Evolutionary conservation across 2,329 filamentous ascomycete genomes (phyloP).

Genomic region (Cadophora gregata): DNA sequence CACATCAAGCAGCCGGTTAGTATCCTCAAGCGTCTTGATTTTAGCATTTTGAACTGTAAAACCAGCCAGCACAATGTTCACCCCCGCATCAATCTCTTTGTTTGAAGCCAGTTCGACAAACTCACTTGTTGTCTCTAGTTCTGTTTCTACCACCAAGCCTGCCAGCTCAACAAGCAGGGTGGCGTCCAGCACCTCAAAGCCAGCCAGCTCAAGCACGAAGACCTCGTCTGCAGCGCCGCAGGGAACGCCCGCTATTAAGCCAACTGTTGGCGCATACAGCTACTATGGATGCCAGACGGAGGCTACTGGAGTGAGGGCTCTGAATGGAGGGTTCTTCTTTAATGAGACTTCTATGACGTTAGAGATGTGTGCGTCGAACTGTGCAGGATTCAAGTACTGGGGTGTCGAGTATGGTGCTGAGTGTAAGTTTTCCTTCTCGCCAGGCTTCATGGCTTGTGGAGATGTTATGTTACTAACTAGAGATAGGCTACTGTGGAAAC

Average conservation of each 20-base stretch:
- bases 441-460: background rate
- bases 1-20: conserved; percentile 18
- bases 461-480: background rate
- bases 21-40: conserved; percentile 9
- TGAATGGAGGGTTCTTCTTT: conserved; percentile 23
- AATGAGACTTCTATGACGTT: conserved; percentile 42
- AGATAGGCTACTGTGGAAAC: conserved; percentile 34
- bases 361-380: conserved; percentile 42
- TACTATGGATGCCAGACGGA: conserved; percentile 18
- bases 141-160: background rate
- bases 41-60: background rate
- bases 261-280: conserved; percentile 5
- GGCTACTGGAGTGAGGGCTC: conserved; percentile 18
- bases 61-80: conserved; percentile 2
- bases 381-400: conserved; percentile 43
- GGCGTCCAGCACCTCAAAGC: background rate
- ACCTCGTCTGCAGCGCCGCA: conserved; percentile 1
- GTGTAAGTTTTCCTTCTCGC: conserved; percentile 30
- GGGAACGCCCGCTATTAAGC: conserved; percentile 15
- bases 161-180: background rate
- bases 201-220: conserved; percentile 13
- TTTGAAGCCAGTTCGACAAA: conserved; percentile 4
- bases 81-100: background rate
- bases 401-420: conserved; percentile 48
- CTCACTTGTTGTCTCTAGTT: background rate